These are phyloP conservation scores for Cercospora sp. DNA, from an alignment of 2,329 filamentous ascomycete species.

Conservation along the genomic window DNA sequence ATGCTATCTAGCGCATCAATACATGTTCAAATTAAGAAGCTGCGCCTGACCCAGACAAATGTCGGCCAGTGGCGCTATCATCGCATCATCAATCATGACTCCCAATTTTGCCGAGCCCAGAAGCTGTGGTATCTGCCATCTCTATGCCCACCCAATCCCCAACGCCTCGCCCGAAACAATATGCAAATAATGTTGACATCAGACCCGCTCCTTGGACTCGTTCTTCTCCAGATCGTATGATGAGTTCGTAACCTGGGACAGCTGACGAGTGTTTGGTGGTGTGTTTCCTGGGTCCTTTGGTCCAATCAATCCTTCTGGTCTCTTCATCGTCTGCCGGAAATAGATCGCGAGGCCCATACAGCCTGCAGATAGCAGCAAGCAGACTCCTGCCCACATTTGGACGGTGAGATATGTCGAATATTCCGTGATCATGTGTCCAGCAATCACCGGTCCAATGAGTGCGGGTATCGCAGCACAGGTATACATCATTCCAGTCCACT, in stretches of 20 bases:
- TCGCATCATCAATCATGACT: slow-evolving; percentile 9
- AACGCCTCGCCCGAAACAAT: neutral
- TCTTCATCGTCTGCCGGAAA: slow-evolving; percentile 17
- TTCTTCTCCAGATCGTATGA: neutral
- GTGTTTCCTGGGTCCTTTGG: neutral
- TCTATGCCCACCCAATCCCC: neutral
- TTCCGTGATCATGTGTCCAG: slow-evolving; percentile 47
- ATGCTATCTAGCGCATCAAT: neutral
- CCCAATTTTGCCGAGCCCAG: neutral
- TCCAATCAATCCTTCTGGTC: neutral
- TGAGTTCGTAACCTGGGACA: neutral
- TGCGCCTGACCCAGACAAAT: slow-evolving; percentile 12
- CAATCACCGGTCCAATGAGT: slow-evolving; percentile 50
- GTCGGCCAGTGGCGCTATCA: slow-evolving; percentile 12
- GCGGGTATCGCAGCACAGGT: slow-evolving; percentile 47
- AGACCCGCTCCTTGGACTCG: neutral
- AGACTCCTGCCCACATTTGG: slow-evolving; percentile 50
- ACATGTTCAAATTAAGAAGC: neutral
- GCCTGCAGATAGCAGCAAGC: slow-evolving; percentile 43
- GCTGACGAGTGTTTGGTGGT: neutral
- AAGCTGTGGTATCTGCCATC: neutral
- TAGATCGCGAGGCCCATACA: slow-evolving; percentile 43
- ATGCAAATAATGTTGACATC: neutral
- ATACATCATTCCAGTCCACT: slow-evolving; percentile 58
- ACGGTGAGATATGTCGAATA: slow-evolving; percentile 48